A percentile compares a stretch with the other conserved stretches of the same genome.
These are phyloP conservation scores for Meripilus lineatus DNA, from an alignment of 1,284 basidiomycete genomes.

Conservation along the genomic window DNA sequence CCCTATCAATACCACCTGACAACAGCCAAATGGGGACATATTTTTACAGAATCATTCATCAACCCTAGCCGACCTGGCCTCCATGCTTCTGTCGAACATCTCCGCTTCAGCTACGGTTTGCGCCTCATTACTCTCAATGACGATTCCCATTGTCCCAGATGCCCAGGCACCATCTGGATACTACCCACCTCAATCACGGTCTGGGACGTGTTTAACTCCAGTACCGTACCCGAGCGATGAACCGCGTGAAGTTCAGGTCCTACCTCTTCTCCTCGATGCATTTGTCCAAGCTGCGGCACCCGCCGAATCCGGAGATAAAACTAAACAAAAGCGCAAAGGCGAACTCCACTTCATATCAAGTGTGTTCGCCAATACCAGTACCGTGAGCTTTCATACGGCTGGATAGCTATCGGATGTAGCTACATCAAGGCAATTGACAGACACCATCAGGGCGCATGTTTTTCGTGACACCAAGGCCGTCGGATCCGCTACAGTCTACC, in stretches of 20 bases:
- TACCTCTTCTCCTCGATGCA: slow-evolving; percentile 81
- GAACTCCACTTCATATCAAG: slow-evolving; percentile 86
- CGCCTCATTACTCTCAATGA: slow-evolving; percentile 61
- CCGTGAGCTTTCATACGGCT: slow-evolving; percentile 46
- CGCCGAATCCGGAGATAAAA: slow-evolving; percentile 38
- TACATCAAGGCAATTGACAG: slow-evolving; percentile 31
- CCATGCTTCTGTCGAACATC: slow-evolving; percentile 96
- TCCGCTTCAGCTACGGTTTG: slow-evolving; percentile 76
- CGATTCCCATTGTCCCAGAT: slow-evolving; percentile 59
- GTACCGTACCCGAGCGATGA: slow-evolving; percentile 58
- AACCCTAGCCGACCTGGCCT: slow-evolving; percentile 88
- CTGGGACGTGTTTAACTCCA: slow-evolving; percentile 64
- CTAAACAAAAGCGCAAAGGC: slow-evolving; percentile 59
- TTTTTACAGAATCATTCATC: slow-evolving; percentile 77
- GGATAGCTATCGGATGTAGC: not conserved
- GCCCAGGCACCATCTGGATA: slow-evolving; percentile 39
- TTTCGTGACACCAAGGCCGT: slow-evolving; percentile 59
- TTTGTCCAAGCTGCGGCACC: slow-evolving; percentile 73
- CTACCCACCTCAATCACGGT: slow-evolving; percentile 72
- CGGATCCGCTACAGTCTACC: slow-evolving; percentile 35
- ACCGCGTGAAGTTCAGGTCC: slow-evolving; percentile 51
- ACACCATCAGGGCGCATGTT: slow-evolving; percentile 63
- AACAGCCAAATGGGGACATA: not conserved
- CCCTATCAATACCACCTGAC: not conserved
- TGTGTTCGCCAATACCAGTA: slow-evolving; percentile 87